phyloP scores from a whole-genome alignment of 805 yeast species.

The Candida tibetensis region DNA sequence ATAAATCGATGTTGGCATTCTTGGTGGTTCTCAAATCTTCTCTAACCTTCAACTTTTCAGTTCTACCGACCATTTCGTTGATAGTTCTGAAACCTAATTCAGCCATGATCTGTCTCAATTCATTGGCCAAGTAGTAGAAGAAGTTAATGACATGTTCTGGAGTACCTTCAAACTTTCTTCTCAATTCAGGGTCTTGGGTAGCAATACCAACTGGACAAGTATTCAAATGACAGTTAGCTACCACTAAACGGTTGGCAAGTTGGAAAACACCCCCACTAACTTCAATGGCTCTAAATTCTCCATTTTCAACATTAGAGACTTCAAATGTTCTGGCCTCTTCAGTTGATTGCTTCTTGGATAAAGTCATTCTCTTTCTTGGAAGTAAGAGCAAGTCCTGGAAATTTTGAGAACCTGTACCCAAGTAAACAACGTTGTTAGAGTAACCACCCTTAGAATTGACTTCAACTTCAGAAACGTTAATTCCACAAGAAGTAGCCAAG shows the following conservation, averaged over 20 bases:
- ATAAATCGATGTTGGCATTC: conserved; percentile 85
- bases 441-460: background rate
- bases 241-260: background rate
- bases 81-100: conserved; percentile 90
- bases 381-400: conserved; percentile 6
- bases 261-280: conserved; percentile 5
- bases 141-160: conserved; percentile 98
- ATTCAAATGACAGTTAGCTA: conserved; percentile 66
- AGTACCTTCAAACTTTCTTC: conserved; percentile 91
- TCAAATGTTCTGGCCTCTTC: conserved; percentile 3
- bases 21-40: conserved; percentile 84
- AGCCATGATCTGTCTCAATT: conserved; percentile 91
- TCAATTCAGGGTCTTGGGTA: conserved; percentile 92
- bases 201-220: conserved; percentile 99
- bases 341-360: background rate
- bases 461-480: background rate
- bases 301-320: conserved; percentile 2
- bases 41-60: conserved; percentile 83
- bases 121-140: conserved; percentile 92
- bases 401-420: background rate
- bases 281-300: conserved; percentile 7
- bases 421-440: background rate
- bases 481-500: background rate
- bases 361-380: conserved; percentile 7
- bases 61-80: conserved; percentile 97